Evolutionary conservation across 2,329 filamentous ascomycete genomes (phyloP).

Genomic region (Arthrobotrys megalospora): DNA sequence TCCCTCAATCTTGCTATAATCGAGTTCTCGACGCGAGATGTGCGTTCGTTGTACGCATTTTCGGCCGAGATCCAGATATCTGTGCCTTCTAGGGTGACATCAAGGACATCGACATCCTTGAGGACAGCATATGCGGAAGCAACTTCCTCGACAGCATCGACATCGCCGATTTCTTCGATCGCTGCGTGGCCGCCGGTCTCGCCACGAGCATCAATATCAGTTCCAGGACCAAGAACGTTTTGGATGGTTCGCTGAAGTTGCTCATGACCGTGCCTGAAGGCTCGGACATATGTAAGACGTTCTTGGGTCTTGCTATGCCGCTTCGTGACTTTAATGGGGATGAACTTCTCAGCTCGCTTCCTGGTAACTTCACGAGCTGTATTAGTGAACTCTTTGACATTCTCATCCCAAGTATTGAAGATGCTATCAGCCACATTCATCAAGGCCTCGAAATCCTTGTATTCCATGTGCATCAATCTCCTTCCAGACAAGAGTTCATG

Average conservation of each 20-base stretch:
- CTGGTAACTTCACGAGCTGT: slow-evolving; percentile 95
- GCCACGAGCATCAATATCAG: slow-evolving; percentile 65
- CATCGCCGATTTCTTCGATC: slow-evolving; percentile 94
- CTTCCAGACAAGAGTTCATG: slow-evolving; percentile 88
- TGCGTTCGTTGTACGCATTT: slow-evolving; percentile 96
- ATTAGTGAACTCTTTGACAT: slow-evolving; percentile 97
- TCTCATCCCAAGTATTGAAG: slow-evolving; percentile 94
- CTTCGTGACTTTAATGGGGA: slow-evolving; percentile 94
- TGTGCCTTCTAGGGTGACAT: slow-evolving; percentile 91
- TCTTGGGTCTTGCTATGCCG: slow-evolving; percentile 91
- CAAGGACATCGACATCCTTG: slow-evolving; percentile 93
- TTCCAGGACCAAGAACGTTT: slow-evolving; percentile 88
- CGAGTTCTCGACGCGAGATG: slow-evolving; percentile 96
- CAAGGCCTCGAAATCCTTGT: slow-evolving; percentile 86
- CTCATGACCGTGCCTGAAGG: slow-evolving; percentile 96
- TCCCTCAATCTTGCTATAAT: slow-evolving; percentile 96
- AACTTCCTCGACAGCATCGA: slow-evolving; percentile 97
- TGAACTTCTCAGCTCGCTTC: slow-evolving; percentile 96
- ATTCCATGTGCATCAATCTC: slow-evolving; percentile 91
- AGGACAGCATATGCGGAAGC: slow-evolving; percentile 93
- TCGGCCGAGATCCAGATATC: slow-evolving; percentile 94
- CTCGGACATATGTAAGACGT: slow-evolving; percentile 91
- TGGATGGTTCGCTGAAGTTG: slow-evolving; percentile 96
- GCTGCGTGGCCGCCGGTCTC: slow-evolving; percentile 76
- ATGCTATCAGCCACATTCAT: slow-evolving; percentile 88